Base-by-base conservation (phyloP, 768 basidiomycete species). In the Lactifluus hygrophoroides region DNA sequence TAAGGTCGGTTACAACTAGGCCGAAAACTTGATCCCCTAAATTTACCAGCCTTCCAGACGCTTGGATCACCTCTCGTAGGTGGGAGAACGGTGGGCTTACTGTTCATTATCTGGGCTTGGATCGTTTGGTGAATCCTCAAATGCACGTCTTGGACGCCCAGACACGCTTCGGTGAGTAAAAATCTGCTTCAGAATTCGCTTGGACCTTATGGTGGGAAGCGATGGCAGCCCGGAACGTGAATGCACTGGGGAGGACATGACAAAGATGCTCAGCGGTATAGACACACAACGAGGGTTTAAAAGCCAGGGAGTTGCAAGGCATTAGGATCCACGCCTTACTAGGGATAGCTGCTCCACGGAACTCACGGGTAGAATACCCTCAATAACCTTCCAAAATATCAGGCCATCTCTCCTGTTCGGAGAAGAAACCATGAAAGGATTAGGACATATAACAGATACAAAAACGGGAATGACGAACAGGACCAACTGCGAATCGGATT, bases 151-250 rank as follows among this genome's bases (percentile, higher is more conserved):
- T 2, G 58, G 19, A 5, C 58, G 46, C 21, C 47, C 30, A 11
- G 42, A n/a, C 10, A 59, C 42, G 34, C 58, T 59, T 3, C 58
- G 53, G 16, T 59, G 58, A 6, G 58, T 54, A 34, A 59, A 59
- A 14, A 59, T 23, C 48, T 50, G 58, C 16, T 48, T 10, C 27
- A 50, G 47, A 49, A 54, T 44, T 2, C 1, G 23, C 17, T n/a
- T 19, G 10, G 53, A 54, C n/a, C 10, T 21, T 37, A 59, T 59
- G 11, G 0, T 35, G 13, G 58, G 58, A 50, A 59, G 58, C 25
- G 38, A 16, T 21, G 58, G 58, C 40, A 50, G 32, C 11, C 14
- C 40, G 7, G 58, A 28, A 21, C 46, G 14, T 21, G 45, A 17
- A 23, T 35, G 23, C 8, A 13, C 11, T 28, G 4, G 19, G 13